Conservation (phyloP, 78 protist genomes). For the Cavenderia fasciculata region DNA sequence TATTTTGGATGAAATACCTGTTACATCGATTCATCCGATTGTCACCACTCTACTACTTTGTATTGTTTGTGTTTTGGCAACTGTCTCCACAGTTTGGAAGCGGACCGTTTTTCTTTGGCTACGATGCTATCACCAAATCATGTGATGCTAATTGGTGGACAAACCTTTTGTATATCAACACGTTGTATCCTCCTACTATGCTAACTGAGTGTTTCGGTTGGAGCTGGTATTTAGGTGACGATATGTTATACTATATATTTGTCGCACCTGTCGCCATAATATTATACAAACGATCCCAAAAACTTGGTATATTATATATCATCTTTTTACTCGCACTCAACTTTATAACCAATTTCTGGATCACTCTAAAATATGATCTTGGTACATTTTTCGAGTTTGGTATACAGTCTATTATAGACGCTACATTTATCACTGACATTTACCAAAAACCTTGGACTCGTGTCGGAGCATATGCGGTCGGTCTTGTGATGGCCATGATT, state of each 20-base stretch:
- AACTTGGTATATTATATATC: background rate
- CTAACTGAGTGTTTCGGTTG: conserved; percentile 9
- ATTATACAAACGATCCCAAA: background rate
- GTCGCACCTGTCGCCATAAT: conserved; percentile 15
- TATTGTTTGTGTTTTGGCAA: conserved; percentile 8
- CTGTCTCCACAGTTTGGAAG: conserved; percentile 1
- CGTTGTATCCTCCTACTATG: background rate
- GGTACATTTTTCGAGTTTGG: conserved; percentile 37
- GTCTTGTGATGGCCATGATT: background rate
- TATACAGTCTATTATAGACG: too few species aligned
- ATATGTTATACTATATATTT: conserved; percentile 43
- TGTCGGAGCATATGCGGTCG: conserved; percentile 48
- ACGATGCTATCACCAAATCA: background rate
- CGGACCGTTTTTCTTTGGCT: conserved; percentile 41
- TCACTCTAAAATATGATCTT: background rate
- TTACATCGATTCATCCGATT: conserved; percentile 41
- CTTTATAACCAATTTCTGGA: background rate
- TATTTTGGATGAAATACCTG: conserved; percentile 30
- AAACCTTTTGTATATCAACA: conserved; percentile 41
- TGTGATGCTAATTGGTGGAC: conserved; percentile 40
- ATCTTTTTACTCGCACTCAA: background rate
- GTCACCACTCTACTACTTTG: conserved; percentile 26
- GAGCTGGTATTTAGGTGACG: conserved; percentile 51
- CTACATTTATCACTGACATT: conserved; percentile 9
- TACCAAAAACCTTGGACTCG: conserved; percentile 65